These are phyloP conservation scores for Lichtheimia corymbifera DNA, from an alignment of 371 early-diverging fungal species.

Conservation along the genomic window DNA sequence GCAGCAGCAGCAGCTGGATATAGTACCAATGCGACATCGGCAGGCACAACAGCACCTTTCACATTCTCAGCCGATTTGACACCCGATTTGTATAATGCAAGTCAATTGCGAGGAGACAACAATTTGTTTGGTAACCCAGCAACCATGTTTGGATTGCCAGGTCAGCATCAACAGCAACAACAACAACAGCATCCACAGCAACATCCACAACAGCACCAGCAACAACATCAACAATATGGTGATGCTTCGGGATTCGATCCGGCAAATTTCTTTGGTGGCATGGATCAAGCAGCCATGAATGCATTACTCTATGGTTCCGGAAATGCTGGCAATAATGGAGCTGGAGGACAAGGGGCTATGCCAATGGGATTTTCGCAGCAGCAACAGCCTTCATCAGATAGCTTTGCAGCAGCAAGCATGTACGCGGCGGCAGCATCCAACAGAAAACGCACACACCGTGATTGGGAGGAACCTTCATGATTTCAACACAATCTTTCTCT, in stretches of 20 bases:
- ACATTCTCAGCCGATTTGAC: slow-evolving; percentile 7
- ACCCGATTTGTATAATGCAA: slow-evolving; percentile 6
- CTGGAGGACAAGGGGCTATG: slow-evolving; percentile 1
- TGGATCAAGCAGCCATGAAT: slow-evolving; percentile 21
- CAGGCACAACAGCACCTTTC: slow-evolving; percentile 7
- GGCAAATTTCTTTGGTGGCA: slow-evolving; percentile 14
- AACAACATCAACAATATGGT: slow-evolving; percentile 5
- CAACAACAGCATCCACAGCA: slow-evolving; percentile 4
- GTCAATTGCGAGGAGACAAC: slow-evolving; percentile 1
- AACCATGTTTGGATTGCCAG: neutral
- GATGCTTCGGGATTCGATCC: slow-evolving; percentile 14
- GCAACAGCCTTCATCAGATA: slow-evolving; percentile 8
- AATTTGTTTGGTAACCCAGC: neutral
- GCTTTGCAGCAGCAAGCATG: slow-evolving; percentile 18
- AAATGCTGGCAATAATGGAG: neutral
- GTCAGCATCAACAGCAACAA: slow-evolving; percentile 1
- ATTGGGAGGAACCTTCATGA: slow-evolving; percentile 19
- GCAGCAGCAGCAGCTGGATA: slow-evolving; percentile 3
- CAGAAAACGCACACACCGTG: slow-evolving; percentile 20
- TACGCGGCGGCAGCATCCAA: slow-evolving; percentile 15
- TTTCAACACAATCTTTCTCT: no score
- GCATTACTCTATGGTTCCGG: slow-evolving; percentile 16
- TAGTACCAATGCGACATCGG: slow-evolving; percentile 4
- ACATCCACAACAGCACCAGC: slow-evolving; percentile 12
- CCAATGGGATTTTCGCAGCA: slow-evolving; percentile 6